phyloP scores from a whole-genome alignment of 768 basidiomycete genomes.

The Tubosaeta brunneosetosa region DNA sequence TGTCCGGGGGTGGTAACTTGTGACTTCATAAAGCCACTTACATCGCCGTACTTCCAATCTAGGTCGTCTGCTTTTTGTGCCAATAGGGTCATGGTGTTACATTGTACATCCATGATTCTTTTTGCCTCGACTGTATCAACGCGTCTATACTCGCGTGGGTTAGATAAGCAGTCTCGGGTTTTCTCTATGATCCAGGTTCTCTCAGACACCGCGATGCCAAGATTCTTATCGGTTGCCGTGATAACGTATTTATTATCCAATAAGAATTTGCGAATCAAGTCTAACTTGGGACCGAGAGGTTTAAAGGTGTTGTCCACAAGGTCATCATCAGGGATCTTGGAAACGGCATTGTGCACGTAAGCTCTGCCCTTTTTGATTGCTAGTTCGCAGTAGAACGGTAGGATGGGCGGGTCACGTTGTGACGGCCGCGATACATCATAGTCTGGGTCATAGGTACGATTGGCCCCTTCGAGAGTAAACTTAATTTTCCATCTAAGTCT shows the following conservation, averaged over 20 bases:
- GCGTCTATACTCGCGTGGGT: too few species aligned
- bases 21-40: neutral
- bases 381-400: constrained; percentile 1
- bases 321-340: too few species aligned
- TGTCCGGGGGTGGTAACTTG: neutral
- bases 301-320: neutral
- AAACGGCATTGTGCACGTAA: too few species aligned
- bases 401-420: constrained; percentile 1
- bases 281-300: constrained; percentile 4
- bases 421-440: too few species aligned
- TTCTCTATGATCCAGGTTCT: neutral
- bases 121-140: neutral
- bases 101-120: too few species aligned
- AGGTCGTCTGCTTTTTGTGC: too few species aligned
- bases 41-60: neutral
- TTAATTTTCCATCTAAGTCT: constrained; percentile 2
- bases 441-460: constrained; percentile 8
- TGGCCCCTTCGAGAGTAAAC: neutral
- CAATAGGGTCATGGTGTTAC: too few species aligned
- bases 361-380: neutral
- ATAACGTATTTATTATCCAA: neutral
- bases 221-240: constrained; percentile 1
- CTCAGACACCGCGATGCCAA: constrained; percentile 4
- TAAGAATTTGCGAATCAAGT: neutral
- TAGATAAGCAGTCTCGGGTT: neutral